Evolutionary conservation across 2,329 filamentous ascomycete genomes (phyloP).

Genomic region (Huntiella decipiens): DNA sequence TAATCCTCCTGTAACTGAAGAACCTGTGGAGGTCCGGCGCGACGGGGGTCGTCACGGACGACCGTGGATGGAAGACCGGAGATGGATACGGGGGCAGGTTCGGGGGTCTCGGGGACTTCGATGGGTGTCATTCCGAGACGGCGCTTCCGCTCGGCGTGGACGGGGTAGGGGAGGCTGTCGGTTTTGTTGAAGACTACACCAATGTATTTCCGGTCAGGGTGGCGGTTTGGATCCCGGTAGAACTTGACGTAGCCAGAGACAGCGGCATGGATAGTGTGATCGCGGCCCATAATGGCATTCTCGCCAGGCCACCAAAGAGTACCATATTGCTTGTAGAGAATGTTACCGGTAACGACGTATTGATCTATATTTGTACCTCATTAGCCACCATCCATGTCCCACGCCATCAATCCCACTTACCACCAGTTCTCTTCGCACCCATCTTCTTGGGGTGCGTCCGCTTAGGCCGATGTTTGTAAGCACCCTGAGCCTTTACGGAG

Average conservation of each 20-base stretch:
- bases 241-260: conserved; percentile 86
- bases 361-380: conserved; percentile 38
- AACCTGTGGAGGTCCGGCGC: conserved; percentile 25
- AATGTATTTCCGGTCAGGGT: conserved; percentile 85
- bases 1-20: conserved; percentile 34
- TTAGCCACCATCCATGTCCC: not conserved
- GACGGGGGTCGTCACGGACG: conserved; percentile 22
- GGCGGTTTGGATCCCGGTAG: conserved; percentile 69
- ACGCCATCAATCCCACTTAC: conserved; percentile 27
- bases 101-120: conserved; percentile 16
- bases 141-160: conserved; percentile 53
- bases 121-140: conserved; percentile 52
- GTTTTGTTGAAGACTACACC: conserved; percentile 74
- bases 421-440: conserved; percentile 82
- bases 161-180: conserved; percentile 59
- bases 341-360: conserved; percentile 88
- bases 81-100: conserved; percentile 24
- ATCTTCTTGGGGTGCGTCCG: conserved; percentile 58
- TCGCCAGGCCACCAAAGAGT: conserved; percentile 90
- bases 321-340: conserved; percentile 92
- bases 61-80: conserved; percentile 29
- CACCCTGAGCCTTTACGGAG: conserved; percentile 45
- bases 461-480: conserved; percentile 45
- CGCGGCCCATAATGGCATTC: conserved; percentile 84
- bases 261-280: conserved; percentile 86